phyloP scores from a whole-genome alignment of 352 stramenopile genomes.

The Phytopythium litorale region DNA sequence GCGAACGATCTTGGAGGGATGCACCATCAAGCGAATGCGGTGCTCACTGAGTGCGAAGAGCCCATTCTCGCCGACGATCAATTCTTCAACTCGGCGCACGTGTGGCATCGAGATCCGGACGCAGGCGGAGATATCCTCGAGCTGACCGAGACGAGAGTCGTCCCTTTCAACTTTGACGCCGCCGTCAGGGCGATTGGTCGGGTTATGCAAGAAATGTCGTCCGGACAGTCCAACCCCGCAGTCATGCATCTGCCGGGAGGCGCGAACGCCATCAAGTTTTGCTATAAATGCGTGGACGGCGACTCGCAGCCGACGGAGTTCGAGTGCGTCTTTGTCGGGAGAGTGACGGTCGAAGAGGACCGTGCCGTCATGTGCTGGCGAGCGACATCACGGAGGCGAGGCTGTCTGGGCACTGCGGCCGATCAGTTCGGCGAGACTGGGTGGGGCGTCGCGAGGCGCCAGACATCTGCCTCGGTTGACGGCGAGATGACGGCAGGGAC shows the following conservation, averaged over 20 bases:
- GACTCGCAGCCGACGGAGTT: not conserved
- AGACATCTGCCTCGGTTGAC: not conserved
- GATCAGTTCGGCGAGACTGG: not conserved
- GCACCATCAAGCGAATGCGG: not conserved
- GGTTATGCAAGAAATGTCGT: not conserved
- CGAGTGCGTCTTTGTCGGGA: slow-evolving; percentile 8
- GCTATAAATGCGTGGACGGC: not conserved
- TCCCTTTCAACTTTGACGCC: not conserved
- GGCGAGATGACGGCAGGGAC: not conserved
- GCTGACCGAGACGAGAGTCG: not conserved
- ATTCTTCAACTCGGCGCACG: not conserved
- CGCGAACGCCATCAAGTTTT: not conserved
- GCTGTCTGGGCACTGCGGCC: no score
- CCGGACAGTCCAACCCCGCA: not conserved
- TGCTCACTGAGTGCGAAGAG: not conserved
- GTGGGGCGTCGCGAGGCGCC: not conserved
- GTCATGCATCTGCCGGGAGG: not conserved
- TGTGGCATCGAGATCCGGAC: not conserved
- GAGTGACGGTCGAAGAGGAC: slow-evolving; percentile 33
- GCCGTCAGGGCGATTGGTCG: not conserved
- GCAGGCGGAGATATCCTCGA: not conserved
- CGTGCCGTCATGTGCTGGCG: not conserved
- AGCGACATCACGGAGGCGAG: not conserved
- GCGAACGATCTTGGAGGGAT: not conserved
- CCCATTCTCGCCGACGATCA: not conserved